Evolutionary conservation across 495 filamentous ascomycete genomes (phyloP), one percentile per base, ranked within the genome.

Genomic region (Sabuloglossum arenarium): DNA sequence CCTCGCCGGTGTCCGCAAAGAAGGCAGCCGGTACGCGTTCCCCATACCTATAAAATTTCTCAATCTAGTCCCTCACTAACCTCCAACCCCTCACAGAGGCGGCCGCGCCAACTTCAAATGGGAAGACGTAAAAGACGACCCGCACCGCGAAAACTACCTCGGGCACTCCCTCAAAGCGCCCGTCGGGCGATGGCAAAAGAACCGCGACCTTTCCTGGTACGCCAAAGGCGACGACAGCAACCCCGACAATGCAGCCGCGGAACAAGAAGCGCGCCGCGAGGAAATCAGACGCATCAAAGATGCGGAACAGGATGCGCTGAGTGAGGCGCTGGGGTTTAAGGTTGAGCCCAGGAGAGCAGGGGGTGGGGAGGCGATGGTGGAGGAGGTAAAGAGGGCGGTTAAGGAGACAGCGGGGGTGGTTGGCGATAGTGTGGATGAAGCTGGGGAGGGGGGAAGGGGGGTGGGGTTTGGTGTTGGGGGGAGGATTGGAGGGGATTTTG

Each of bases 71-170:
- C 19, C 37, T 47, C 50, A n/a, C 56, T 58, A 21, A 58, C 10
- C 29, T n/a, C 37, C 1, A 19, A 14, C 1, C 27, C n/a, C n/a
- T n/a, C 10, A 4, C n/a, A 79, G 91, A 61, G 91, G 91, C 62
- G 91, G 91, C 62, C 81, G 81, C 64, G 82, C 79, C 70, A 86
- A 93, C 66, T 97, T 98, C 76, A 86, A 81, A 70, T 97, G 91
- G 91, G 84, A 89, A 59, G 86, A 94, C 63, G 91, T 98, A 64
- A 82, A 89, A 62, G 77, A 75, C 53, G 89, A 87, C 39, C 68
- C 75, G 42, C 88, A 96, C 62, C 86, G 91, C 61, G 90, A 98
- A 65, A 96, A 98, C 68, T 98, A 98, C 67, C 82, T 98, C 0
- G 91, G 93, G 43, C 91, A 98, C 67, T 93, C 86, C 24, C 65